Conservation (phyloP, 2,329 filamentous ascomycete genomes). For the Pseudogymnoascus pannorum region DNA sequence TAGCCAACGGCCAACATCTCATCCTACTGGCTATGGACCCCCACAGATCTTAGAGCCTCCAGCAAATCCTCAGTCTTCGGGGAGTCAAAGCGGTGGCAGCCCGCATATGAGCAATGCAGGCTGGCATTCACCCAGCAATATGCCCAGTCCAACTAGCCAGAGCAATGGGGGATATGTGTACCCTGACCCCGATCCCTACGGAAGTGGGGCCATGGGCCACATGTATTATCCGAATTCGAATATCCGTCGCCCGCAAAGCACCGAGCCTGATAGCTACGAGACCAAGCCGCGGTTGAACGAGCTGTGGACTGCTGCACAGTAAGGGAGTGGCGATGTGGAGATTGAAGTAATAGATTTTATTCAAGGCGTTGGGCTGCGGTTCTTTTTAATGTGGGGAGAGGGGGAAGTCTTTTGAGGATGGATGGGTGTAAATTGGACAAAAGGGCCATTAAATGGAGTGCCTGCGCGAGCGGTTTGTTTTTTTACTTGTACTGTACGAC, state of each 20-base stretch:
- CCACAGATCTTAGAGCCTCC: conserved; percentile 72
- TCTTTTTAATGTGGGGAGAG: not conserved
- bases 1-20: conserved; percentile 62
- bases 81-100: conserved; percentile 65
- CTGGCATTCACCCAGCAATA: conserved; percentile 67
- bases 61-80: conserved; percentile 57
- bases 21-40: conserved; percentile 75
- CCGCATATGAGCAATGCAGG: conserved; percentile 68
- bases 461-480: conserved; percentile 1
- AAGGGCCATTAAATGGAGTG: not conserved
- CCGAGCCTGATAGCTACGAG: conserved; percentile 60
- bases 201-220: conserved; percentile 50
- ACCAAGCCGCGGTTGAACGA: conserved; percentile 50
- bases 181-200: conserved; percentile 71
- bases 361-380: not conserved
- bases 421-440: conserved; percentile 6
- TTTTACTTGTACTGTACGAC: conserved; percentile 8
- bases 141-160: conserved; percentile 54
- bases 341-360: not conserved
- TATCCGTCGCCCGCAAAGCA: conserved; percentile 67
- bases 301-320: conserved; percentile 46
- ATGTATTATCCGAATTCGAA: conserved; percentile 67
- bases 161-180: conserved; percentile 68
- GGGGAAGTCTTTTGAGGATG: not conserved
- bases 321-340: conserved; percentile 15